phyloP scores from a whole-genome alignment of 495 filamentous ascomycete species.

The Massariosphaeria phaeospora region DNA sequence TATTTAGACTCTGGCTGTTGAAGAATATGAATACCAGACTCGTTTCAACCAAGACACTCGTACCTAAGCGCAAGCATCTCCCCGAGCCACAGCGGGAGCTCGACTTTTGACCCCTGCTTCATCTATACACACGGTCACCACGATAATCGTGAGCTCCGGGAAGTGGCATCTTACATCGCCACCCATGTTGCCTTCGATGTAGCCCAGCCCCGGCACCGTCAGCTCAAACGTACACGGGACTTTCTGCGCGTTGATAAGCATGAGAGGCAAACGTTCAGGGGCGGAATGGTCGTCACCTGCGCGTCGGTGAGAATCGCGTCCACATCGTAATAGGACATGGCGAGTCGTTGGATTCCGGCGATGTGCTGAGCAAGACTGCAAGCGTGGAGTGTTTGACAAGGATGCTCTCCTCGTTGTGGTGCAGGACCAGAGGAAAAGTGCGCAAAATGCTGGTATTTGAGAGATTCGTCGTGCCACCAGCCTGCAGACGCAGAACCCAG shows the following conservation, averaged over 20 bases:
- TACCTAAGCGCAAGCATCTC: slow-evolving; percentile 87
- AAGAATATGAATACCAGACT: not conserved
- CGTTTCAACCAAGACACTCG: not conserved
- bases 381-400: not conserved
- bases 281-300: slow-evolving; percentile 54
- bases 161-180: slow-evolving; percentile 50
- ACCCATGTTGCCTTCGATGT: slow-evolving; percentile 73
- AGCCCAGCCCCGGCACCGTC: slow-evolving; percentile 77
- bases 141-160: not conserved
- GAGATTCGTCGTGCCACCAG: too few species aligned
- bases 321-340: slow-evolving; percentile 94
- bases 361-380: not conserved
- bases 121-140: slow-evolving; percentile 48
- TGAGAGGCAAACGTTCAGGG: not conserved
- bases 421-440: not conserved
- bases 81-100: slow-evolving; percentile 92
- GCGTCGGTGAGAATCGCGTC: slow-evolving; percentile 90
- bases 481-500: too few species aligned
- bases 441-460: not conserved
- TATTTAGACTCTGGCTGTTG: slow-evolving; percentile 30
- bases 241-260: slow-evolving; percentile 56
- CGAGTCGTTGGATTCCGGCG: too few species aligned
- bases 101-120: slow-evolving; percentile 70
- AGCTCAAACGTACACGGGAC: slow-evolving; percentile 91
- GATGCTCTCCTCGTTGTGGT: not conserved